Evolutionary conservation across 2,329 filamentous ascomycete genomes (phyloP).

Genomic region (Aspergillus transmontanensis): DNA sequence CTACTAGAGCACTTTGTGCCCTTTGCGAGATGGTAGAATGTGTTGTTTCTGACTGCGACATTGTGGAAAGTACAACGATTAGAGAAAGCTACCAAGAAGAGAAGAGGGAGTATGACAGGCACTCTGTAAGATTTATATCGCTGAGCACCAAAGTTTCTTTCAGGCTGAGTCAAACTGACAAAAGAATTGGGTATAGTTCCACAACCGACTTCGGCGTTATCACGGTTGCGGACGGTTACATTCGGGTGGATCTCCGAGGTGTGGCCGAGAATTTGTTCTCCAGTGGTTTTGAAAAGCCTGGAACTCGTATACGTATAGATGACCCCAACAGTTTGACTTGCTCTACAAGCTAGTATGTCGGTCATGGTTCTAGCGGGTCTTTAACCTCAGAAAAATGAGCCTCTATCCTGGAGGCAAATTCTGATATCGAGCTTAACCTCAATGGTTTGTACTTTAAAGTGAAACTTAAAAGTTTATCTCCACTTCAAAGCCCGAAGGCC

Average conservation of each 20-base stretch:
- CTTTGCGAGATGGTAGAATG: slow-evolving; percentile 14
- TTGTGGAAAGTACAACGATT: neutral
- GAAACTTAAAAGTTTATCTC: neutral
- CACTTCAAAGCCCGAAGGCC: neutral
- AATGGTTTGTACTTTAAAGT: too few species aligned
- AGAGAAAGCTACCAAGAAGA: neutral
- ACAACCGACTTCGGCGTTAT: neutral
- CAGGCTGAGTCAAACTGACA: neutral
- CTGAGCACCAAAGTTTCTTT: neutral
- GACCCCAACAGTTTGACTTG: neutral
- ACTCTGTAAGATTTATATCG: neutral
- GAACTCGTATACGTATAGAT: neutral
- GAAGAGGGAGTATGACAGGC: neutral
- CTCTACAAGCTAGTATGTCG: neutral
- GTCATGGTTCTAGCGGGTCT: neutral
- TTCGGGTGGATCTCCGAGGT: neutral
- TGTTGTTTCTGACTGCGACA: neutral
- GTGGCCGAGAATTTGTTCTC: neutral
- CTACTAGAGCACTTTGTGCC: slow-evolving; percentile 17
- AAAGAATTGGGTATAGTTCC: neutral
- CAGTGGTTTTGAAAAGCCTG: neutral
- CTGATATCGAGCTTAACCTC: neutral
- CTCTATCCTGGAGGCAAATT: neutral
- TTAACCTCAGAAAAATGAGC: neutral
- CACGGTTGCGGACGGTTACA: neutral